These are phyloP conservation scores for Arxiozyma heterogenica DNA, from an alignment of 1,139 yeast species.

Conservation along the genomic window DNA sequence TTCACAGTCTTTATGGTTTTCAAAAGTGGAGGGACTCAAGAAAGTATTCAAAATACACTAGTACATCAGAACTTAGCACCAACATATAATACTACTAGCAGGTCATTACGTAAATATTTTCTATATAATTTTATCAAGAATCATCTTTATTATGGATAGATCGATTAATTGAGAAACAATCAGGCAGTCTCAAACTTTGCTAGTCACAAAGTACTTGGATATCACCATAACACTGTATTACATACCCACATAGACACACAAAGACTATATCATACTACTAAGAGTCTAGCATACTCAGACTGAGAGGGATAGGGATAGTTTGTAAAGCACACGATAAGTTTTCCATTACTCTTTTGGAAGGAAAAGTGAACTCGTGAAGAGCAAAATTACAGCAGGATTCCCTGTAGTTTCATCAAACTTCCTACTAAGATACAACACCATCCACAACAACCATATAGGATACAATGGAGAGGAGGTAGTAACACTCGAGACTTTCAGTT, in stretches of 20 bases:
- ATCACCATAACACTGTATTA: neutral
- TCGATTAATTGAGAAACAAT: neutral
- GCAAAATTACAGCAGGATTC: neutral
- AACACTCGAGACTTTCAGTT: neutral
- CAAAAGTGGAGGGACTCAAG: neutral
- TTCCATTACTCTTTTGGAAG: neutral
- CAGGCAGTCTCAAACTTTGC: neutral
- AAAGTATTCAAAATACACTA: neutral
- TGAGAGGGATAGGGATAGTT: neutral
- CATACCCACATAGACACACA: no score
- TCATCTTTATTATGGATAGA: no score
- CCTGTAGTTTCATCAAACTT: neutral
- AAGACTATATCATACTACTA: neutral
- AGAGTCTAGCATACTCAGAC: neutral
- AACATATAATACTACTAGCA: no score
- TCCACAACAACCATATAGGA: neutral
- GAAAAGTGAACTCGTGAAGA: neutral
- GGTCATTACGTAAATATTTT: neutral
- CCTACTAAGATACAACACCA: neutral
- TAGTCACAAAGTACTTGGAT: neutral
- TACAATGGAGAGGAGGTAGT: neutral
- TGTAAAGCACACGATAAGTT: neutral
- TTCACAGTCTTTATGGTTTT: constrained; percentile 12
- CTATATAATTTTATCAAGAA: no score
- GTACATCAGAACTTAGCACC: no score